Evolutionary conservation across 75 land plant genomes (phyloP), one percentile per base, ranked within the genome.

Genomic region (Larix kaempferi): DNA sequence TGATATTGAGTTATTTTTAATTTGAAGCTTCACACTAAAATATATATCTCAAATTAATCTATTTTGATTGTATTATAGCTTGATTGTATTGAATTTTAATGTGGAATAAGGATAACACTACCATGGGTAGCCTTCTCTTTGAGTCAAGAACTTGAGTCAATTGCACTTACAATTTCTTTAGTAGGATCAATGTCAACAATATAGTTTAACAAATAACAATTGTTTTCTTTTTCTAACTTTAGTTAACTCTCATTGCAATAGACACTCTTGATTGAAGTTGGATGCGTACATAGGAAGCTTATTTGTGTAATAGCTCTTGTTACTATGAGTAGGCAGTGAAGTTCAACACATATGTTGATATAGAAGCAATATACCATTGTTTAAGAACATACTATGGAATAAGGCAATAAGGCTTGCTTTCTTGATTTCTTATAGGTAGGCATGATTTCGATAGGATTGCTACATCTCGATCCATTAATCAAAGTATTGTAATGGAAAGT

Each of bases 341-440:
- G 75, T 27, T 54, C 35, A 73, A 73, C 52, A 73, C 75, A 15
- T 73, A 73, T 55, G 57, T 33, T 27, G 98, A 95, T 84, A 93
- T 95, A 79, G 98, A 95, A 59, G 98, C 98, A 25, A 96, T 95
- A 2, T 93, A 93, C 80, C 76, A 91, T 37, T 93, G 94, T 76
- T 82, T 95, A 83, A 92, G 88, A 78, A 84, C 77, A 57, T 90
- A 93, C 22, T 91, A 93, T 79, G 96, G 90, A 55, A 62, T 88
- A 39, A 89, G 71, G 79, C 90, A 93, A 55, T 96, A 95, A 75
- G 93, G 93, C 58, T n/a, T 95, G 57, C 90, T 95, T 58, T 75
- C n/a, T n/a, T n/a, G n/a, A n/a, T n/a, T n/a, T n/a, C n/a, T n/a
- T n/a, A n/a, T n/a, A n/a, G n/a, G n/a, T n/a, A n/a, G n/a, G n/a